Evolutionary conservation across 2,329 filamentous ascomycete genomes (phyloP).

Genomic region (Thermomyces lanuginosus): DNA sequence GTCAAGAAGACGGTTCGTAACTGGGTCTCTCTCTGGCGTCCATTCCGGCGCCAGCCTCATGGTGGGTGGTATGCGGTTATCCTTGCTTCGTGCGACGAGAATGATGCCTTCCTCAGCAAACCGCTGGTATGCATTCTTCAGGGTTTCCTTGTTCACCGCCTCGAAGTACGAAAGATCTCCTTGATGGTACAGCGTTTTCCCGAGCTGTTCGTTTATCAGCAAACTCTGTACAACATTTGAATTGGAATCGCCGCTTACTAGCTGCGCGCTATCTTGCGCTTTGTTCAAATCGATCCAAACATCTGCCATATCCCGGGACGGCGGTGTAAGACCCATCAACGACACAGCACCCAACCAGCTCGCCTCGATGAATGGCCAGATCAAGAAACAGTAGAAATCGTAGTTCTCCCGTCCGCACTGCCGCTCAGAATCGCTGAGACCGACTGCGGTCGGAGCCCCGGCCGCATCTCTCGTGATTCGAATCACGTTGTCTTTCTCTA

Average conservation of each 20-base stretch:
- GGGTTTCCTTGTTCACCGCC: slow-evolving; percentile 92
- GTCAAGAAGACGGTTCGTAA: slow-evolving; percentile 46
- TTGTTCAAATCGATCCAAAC: slow-evolving; percentile 64
- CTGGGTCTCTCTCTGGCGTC: slow-evolving; percentile 49
- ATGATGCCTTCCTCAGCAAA: slow-evolving; percentile 88
- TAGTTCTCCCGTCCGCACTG: slow-evolving; percentile 76
- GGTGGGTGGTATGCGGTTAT: slow-evolving; percentile 23
- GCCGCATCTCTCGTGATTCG: slow-evolving; percentile 42
- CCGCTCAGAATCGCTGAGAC: slow-evolving; percentile 61
- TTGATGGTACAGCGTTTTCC: slow-evolving; percentile 94
- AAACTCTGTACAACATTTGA: no score
- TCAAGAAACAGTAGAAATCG: slow-evolving; percentile 96
- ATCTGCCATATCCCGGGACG: slow-evolving; percentile 40
- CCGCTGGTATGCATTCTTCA: slow-evolving; percentile 79
- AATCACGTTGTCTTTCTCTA: slow-evolving; percentile 68
- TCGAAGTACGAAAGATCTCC: slow-evolving; percentile 95
- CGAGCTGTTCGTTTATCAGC: no score
- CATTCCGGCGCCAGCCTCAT: slow-evolving; percentile 59
- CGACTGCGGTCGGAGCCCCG: slow-evolving; percentile 46
- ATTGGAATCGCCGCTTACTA: slow-evolving; percentile 41
- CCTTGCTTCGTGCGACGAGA: slow-evolving; percentile 51
- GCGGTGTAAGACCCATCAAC: slow-evolving; percentile 71
- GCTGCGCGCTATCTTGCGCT: slow-evolving; percentile 64
- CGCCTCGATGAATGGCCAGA: slow-evolving; percentile 96
- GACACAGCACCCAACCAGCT: slow-evolving; percentile 83